Percentiles rank a stretch among this genome's conserved stretches.
Conservation (phyloP, 306 rosid species). For the Quercus gilva region DNA sequence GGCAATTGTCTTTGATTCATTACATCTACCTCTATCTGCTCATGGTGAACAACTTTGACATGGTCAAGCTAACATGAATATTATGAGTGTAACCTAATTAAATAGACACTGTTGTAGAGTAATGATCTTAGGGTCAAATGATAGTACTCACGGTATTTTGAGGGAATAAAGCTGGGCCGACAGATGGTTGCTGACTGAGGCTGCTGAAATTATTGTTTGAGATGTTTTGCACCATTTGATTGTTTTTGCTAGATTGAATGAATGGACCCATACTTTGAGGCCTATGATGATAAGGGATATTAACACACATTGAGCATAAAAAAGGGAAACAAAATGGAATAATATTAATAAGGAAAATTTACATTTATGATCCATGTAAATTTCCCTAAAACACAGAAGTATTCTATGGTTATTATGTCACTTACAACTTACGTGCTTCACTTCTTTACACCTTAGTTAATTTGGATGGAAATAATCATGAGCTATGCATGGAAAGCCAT, state of each 20-base stretch:
- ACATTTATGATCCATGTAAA: no score
- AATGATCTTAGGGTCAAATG: neutral
- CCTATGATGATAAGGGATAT: neutral
- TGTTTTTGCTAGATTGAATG: neutral
- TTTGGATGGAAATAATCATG: no score
- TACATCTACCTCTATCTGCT: slow-evolving; percentile 12
- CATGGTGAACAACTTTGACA: neutral
- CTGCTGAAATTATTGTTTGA: neutral
- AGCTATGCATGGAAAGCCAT: no score
- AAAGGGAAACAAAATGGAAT: neutral
- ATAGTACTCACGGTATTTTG: neutral
- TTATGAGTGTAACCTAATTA: neutral
- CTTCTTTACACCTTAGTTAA: no score
- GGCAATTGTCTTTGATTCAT: neutral
- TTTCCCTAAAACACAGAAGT: no score
- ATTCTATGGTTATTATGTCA: no score
- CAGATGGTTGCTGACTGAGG: neutral
- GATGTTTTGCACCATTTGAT: neutral
- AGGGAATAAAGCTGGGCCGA: neutral
- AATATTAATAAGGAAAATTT: neutral
- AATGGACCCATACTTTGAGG: neutral
- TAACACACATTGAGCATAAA: neutral
- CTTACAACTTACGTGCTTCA: no score
- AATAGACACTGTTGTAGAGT: neutral
- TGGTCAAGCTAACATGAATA: neutral